Base-by-base conservation (phyloP, 2,329 filamentous ascomycete genomes). In the Trichophyton mentagrophytes region DNA sequence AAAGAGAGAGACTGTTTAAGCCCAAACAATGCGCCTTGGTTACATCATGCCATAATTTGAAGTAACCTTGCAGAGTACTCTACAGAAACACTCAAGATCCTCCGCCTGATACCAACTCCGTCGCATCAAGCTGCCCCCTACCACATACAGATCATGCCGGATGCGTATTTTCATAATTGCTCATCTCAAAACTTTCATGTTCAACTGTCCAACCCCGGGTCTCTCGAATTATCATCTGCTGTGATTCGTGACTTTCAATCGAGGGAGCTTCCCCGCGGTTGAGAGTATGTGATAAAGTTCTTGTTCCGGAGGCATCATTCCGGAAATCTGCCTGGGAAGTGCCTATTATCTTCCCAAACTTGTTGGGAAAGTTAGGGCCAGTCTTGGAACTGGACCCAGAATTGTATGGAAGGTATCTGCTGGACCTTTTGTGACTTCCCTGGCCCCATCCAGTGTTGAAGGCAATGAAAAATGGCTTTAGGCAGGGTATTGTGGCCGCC, bases 401-500 rank as follows among this genome's bases (percentile, higher is more conserved):
- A 44, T 42, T 20, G 22, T 25, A 56, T 59, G 17, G 22, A 22
- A 17, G 46, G 25, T 61, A 63, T 33, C 58, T 59, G 47, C 60
- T 47, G 60, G 64, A 25, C 20, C 44, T 42, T 53, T 61, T 22
- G 61, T 64, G 13, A 61, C 61, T 33, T 11, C 58, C 42, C 51
- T 61, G 11, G 20, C 62, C 25, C 57, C 58, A 61, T 56, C 44
- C 53, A 17, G 61, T 60, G 58, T 60, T 64, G 56, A 66, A 57
- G 56, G 63, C 59, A 33, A 63, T 40, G 42, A 64, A 58, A 55
- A 62, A 62, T 17, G 56, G 64, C 38, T 58, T 62, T 20, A 60
- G 61, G 20, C 74, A 75, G 3, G 74, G 73, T 13, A 77, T 67
- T 0, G 74, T 77, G 44, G 73, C 72, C 0, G 72, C 67, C 61